Evolutionary conservation across 2,329 filamentous ascomycete genomes (phyloP).

Genomic region (Fusarium sp.): DNA sequence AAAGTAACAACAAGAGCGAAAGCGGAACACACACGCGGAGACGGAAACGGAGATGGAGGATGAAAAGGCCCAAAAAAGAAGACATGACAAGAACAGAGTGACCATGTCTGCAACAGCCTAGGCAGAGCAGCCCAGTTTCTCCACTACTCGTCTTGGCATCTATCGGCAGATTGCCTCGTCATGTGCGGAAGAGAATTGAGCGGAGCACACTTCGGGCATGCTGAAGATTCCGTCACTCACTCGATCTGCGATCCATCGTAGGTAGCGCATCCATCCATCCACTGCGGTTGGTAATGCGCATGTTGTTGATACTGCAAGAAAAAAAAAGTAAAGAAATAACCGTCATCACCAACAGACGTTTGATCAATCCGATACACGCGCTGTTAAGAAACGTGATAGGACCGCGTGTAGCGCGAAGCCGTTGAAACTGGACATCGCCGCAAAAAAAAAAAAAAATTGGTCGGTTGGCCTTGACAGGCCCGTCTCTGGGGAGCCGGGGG

Average conservation of each 20-base stretch:
- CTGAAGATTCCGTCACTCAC: slow-evolving; percentile 25
- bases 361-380: slow-evolving; percentile 16
- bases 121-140: slow-evolving; percentile 23
- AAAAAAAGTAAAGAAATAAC: background rate
- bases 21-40: slow-evolving; percentile 11
- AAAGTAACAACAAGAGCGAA: slow-evolving; percentile 11
- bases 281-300: background rate
- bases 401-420: slow-evolving; percentile 36
- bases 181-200: slow-evolving; percentile 16
- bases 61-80: slow-evolving; percentile 30
- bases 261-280: background rate
- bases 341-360: slow-evolving; percentile 9
- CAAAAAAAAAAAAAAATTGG: background rate
- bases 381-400: slow-evolving; percentile 26
- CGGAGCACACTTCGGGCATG: slow-evolving; percentile 22
- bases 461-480: slow-evolving; percentile 18
- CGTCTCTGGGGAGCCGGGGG: slow-evolving; percentile 3
- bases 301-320: background rate
- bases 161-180: slow-evolving; percentile 35
- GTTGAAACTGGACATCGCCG: slow-evolving; percentile 23
- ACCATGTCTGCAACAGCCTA: slow-evolving; percentile 29
- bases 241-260: background rate
- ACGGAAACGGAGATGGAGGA: slow-evolving; percentile 32
- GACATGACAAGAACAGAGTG: slow-evolving; percentile 19
- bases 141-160: slow-evolving; percentile 33